Base-by-base conservation (phyloP, 805 yeast species). In the Metschnikowia amazonensis region DNA sequence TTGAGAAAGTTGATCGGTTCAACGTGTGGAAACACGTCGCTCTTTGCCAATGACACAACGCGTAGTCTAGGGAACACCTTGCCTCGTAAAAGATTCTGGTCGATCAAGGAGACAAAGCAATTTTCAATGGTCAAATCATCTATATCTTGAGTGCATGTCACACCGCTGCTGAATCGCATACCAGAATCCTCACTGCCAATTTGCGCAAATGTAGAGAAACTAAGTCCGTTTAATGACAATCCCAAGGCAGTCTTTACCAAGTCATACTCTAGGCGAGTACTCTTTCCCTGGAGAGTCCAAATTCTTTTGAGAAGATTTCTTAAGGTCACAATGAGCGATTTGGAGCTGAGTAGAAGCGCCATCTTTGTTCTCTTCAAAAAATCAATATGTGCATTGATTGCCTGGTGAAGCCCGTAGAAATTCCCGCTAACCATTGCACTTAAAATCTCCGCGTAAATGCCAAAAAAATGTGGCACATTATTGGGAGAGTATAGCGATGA, bases 21-120 rank as follows among this genome's bases (percentile, higher is more conserved):
- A 4, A 58, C 44, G 9, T 55, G 48, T 1, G 80, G 75, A 51
- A 77, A 77, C 2, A 74, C 74, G 18, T 66, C 67, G 8, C 63
- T 59, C 43, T 69, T 75, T 24, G 77, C 70, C 8, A 76, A 57
- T 0, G 77, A 65, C 2, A 73, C 64, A 4, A 66, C 61, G 33
- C 71, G 62, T 8, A 66, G 57, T 29, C 71, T 59, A 1, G 78
- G 67, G 29, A 71, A 64, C 0, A 79, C 55, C 47, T 80, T 80
- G 0, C 82, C 85, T 49, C 73, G 77, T 29, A 81, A 53, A 14
- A 79, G 57, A 45, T 75, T 77, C 46, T 76, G 77, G 49, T 78
- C 83, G 33, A 78, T 73, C n/a, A 81, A 53, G 2, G 77, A 62
- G 11, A 76, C 65, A 37, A 80, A 59, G 6, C 80, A 52, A 43